phyloP scores from a whole-genome alignment of 345 rosid species.

The Microthlaspi erraticum region DNA sequence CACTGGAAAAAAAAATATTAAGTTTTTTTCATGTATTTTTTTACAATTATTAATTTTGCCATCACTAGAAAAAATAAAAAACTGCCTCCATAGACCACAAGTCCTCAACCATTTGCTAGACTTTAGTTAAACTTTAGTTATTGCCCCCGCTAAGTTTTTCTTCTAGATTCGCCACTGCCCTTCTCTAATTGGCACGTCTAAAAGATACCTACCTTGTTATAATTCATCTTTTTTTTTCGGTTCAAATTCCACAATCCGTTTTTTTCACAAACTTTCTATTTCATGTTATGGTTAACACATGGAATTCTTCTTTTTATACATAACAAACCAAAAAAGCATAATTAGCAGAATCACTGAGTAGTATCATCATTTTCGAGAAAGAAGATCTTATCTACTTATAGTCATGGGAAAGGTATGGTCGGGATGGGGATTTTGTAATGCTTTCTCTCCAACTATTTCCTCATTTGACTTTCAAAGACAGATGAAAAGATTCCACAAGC shows the following conservation, averaged over 20 bases:
- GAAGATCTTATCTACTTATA: slow-evolving; percentile 27
- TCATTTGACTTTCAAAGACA: slow-evolving; percentile 27
- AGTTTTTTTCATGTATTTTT: too few relatives aligned
- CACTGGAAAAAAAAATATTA: too few relatives aligned
- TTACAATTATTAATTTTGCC: too few relatives aligned
- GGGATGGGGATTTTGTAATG: slow-evolving; percentile 22
- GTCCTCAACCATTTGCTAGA: too few relatives aligned
- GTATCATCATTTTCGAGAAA: slow-evolving; percentile 6
- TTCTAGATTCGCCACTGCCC: too few relatives aligned
- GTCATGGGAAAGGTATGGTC: slow-evolving; percentile 21
- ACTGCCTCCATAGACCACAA: too few relatives aligned
- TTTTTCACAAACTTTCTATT: not conserved
- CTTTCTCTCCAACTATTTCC: slow-evolving; percentile 13
- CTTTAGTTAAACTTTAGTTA: too few relatives aligned
- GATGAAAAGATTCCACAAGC: slow-evolving; percentile 31
- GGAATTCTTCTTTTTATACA: not conserved
- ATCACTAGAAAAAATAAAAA: too few relatives aligned
- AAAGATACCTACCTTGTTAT: not conserved
- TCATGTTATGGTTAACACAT: slow-evolving; percentile 10
- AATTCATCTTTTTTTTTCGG: not conserved
- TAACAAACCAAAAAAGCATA: not conserved
- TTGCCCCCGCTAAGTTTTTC: too few relatives aligned
- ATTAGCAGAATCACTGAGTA: slow-evolving; percentile 8
- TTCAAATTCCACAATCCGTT: not conserved
- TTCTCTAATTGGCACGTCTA: not conserved